Conservation (phyloP, 2,329 filamentous ascomycete genomes). For the Davidsoniella australis region DNA sequence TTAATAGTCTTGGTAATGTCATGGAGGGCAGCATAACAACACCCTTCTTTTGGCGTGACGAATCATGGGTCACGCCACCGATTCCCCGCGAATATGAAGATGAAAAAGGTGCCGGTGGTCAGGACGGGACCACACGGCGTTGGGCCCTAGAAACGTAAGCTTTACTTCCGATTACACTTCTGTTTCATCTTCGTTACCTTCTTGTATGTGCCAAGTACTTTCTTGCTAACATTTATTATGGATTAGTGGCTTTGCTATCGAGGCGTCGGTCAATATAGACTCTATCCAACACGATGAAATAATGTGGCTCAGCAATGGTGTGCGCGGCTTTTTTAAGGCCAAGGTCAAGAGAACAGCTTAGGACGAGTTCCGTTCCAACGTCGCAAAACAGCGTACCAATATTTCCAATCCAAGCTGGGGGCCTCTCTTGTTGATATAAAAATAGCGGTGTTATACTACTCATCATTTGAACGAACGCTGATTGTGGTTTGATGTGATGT, state of each 20-base stretch:
- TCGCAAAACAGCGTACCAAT: too few relatives aligned
- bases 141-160: conserved; percentile 59
- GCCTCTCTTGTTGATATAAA: not conserved
- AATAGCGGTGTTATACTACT: not conserved
- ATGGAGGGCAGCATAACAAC: conserved; percentile 80
- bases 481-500: conserved; percentile 4
- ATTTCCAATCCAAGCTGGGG: too few relatives aligned
- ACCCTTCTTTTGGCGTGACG: conserved; percentile 59
- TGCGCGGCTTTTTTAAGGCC: conserved; percentile 55
- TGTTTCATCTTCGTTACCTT: not conserved
- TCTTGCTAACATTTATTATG: conserved; percentile 2
- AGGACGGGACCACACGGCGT: conserved; percentile 63
- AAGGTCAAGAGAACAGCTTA: conserved; percentile 16
- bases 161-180: not conserved
- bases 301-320: conserved; percentile 79
- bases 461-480: conserved; percentile 1
- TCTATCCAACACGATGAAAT: conserved; percentile 55
- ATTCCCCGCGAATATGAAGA: conserved; percentile 26
- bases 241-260: conserved; percentile 40
- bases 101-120: conserved; percentile 48
- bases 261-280: conserved; percentile 41
- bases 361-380: too few relatives aligned
- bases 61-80: conserved; percentile 65
- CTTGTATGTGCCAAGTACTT: conserved; percentile 2
- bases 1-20: conserved; percentile 46